Evolutionary conservation across 495 filamentous ascomycete genomes (phyloP).

Genomic region (Thermothielavioides terrestris): DNA sequence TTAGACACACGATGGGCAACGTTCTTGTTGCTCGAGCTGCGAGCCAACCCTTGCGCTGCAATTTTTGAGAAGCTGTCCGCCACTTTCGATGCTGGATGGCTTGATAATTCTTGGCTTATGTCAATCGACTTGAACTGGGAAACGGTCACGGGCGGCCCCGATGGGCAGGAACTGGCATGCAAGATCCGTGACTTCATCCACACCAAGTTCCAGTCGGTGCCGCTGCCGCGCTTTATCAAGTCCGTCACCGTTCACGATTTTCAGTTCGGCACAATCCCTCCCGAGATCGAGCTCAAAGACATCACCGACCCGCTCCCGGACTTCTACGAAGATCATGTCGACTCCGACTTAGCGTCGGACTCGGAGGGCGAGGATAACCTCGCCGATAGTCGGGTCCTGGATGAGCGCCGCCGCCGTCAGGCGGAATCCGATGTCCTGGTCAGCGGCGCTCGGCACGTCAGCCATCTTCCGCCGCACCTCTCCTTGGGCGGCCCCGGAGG

Average conservation of each 20-base stretch:
- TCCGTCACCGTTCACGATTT: constrained; percentile 92
- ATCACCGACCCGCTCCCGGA: constrained; percentile 91
- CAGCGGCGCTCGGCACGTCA: neutral
- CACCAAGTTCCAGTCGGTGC: constrained; percentile 83
- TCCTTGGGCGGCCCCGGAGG: constrained; percentile 21
- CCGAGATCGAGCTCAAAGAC: constrained; percentile 86
- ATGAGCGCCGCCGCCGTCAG: constrained; percentile 33
- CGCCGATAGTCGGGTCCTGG: constrained; percentile 30
- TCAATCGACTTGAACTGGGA: constrained; percentile 97
- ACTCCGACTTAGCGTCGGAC: constrained; percentile 20
- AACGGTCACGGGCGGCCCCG: constrained; percentile 78
- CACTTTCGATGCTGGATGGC: neutral
- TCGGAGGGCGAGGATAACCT: constrained; percentile 34
- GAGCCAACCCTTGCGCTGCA: too few species aligned
- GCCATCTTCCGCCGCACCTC: constrained; percentile 27
- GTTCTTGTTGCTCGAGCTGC: too few species aligned
- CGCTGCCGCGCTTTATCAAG: constrained; percentile 90
- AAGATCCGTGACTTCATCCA: constrained; percentile 89
- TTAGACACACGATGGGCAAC: too few species aligned
- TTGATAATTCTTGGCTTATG: constrained; percentile 44
- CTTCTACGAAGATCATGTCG: constrained; percentile 81
- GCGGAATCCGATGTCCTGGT: constrained; percentile 12
- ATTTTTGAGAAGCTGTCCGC: neutral
- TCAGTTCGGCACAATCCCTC: constrained; percentile 75
- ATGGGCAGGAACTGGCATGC: constrained; percentile 73